These are phyloP conservation scores for Cucurbita argyrosperma DNA, from an alignment of 306 rosid genomes.

Conservation along the genomic window DNA sequence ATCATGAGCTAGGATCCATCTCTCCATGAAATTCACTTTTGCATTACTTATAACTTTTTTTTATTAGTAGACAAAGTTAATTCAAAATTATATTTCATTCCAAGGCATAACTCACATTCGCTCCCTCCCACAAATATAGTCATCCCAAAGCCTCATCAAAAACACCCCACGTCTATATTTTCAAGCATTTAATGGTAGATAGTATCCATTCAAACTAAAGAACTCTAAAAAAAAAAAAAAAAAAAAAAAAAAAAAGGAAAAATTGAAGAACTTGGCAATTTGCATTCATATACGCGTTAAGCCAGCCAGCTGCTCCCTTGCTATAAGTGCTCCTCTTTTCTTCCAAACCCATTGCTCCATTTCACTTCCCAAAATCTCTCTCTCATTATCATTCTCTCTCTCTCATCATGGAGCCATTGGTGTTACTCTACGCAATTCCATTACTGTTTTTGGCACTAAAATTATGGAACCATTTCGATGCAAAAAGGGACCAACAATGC, in stretches of 20 bases:
- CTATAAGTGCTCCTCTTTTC: not conserved
- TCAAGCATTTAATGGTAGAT: not conserved
- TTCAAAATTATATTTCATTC: too few relatives aligned
- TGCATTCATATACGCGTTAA: not conserved
- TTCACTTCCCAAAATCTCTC: not conserved
- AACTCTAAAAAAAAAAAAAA: not conserved
- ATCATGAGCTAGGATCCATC: too few relatives aligned
- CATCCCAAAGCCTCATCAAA: too few relatives aligned
- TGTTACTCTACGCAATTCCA: conserved; percentile 18
- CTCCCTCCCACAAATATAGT: too few relatives aligned
- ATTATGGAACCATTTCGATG: conserved; percentile 39
- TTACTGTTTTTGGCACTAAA: conserved; percentile 26
- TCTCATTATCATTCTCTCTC: not conserved
- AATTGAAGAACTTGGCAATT: not conserved
- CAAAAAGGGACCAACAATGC: conserved; percentile 40
- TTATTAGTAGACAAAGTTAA: too few relatives aligned
- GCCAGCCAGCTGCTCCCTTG: not conserved
- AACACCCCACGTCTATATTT: not conserved
- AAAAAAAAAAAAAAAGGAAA: not conserved
- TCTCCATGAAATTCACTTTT: too few relatives aligned
- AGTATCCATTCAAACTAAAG: not conserved
- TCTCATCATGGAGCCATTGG: conserved; percentile 45
- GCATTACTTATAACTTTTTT: too few relatives aligned
- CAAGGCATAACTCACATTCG: too few relatives aligned
- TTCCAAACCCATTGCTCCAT: not conserved